Evolutionary conservation across 768 basidiomycete species (phyloP).

Genomic region (Tulasnella sp.): DNA sequence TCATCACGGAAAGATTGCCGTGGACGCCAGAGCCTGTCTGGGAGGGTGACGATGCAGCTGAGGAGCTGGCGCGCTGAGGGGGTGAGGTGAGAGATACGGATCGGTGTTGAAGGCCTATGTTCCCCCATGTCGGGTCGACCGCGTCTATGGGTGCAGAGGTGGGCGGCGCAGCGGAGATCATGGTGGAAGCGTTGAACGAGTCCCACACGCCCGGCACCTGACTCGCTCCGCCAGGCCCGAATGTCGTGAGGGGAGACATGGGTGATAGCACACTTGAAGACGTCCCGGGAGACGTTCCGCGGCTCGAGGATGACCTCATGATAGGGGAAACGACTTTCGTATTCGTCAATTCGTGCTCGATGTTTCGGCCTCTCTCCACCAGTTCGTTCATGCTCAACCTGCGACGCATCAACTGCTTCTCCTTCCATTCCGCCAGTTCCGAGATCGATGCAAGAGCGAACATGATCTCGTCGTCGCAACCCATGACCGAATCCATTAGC

Average conservation of each 20-base stretch:
- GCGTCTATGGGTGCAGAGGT: not conserved
- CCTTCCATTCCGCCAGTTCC: slow-evolving; percentile 59
- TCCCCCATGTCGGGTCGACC: not conserved
- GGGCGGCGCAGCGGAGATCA: not conserved
- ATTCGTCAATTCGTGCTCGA: slow-evolving; percentile 8
- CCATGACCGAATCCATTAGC: slow-evolving; percentile 15
- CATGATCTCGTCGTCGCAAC: slow-evolving; percentile 25
- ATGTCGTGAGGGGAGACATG: not conserved
- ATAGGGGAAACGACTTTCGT: slow-evolving; percentile 2
- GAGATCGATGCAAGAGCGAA: slow-evolving; percentile 70
- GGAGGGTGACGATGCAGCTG: slow-evolving; percentile 3
- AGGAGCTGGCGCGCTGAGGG: not conserved
- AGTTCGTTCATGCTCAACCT: slow-evolving; percentile 50
- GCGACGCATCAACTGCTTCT: slow-evolving; percentile 18
- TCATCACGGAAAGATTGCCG: slow-evolving; percentile 2
- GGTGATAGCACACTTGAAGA: not conserved
- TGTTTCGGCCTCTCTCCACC: slow-evolving; percentile 37
- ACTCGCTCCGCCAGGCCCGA: not conserved
- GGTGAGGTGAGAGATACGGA: slow-evolving; percentile 4
- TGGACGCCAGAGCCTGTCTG: not conserved
- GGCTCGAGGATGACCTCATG: not conserved
- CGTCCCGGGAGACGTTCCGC: not conserved
- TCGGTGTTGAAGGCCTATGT: not conserved
- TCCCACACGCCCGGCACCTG: slow-evolving; percentile 8
- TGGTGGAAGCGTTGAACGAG: slow-evolving; percentile 2